phyloP scores from a whole-genome alignment of 495 filamentous ascomycete genomes.

The Xylaria flabelliformis region DNA sequence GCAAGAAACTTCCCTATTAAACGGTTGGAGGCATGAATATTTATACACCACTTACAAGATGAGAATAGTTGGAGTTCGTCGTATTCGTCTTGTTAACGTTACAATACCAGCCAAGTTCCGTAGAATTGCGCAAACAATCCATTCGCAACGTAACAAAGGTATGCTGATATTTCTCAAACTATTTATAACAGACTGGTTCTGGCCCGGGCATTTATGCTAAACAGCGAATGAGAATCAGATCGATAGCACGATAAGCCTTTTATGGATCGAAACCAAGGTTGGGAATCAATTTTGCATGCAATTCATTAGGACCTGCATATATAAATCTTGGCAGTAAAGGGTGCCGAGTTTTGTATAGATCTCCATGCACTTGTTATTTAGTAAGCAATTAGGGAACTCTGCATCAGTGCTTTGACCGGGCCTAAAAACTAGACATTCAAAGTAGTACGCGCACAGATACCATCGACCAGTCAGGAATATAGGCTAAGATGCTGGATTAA shows the following conservation, averaged over 20 bases:
- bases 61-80: background rate
- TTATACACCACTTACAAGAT: background rate
- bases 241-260: constrained; percentile 8
- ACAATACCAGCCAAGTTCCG: background rate
- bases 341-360: background rate
- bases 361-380: background rate
- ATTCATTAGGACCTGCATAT: constrained; percentile 4
- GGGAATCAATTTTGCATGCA: background rate
- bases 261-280: background rate
- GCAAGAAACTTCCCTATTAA: background rate
- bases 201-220: background rate
- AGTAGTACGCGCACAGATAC: background rate
- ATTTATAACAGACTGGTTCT: background rate
- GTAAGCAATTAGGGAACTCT: background rate
- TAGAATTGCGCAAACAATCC: background rate
- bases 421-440: background rate
- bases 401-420: background rate
- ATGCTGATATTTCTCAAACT: background rate
- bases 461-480: background rate
- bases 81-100: background rate
- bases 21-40: background rate
- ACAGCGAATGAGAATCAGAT: background rate
- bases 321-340: background rate
- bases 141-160: background rate
- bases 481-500: background rate